Base-by-base conservation (phyloP, 2,329 filamentous ascomycete species). In the Phialophora verrucosa region DNA sequence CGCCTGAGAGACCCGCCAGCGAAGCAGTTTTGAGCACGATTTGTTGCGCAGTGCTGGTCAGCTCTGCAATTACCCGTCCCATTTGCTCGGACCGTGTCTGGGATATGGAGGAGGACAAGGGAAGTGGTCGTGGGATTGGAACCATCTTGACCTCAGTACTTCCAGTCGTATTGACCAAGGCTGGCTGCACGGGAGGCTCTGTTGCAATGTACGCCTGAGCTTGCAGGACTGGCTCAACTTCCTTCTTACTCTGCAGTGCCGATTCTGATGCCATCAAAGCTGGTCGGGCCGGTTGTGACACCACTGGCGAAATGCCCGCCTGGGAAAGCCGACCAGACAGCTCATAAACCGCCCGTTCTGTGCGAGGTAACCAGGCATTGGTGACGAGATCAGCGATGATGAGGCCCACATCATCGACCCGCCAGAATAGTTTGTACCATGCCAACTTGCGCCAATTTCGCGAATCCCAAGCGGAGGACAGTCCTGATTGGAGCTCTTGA, bases 381-480 rank as follows among this genome's bases (percentile, higher is more conserved):
- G 87, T 85, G 2, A 97, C 82, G 67, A 97, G 90, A 72, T 95
- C 91, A 0, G 88, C 87, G 2, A 91, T 89, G 62, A 97, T 88
- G 84, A 94, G 90, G 2, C 88, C 87, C 11, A 97, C 92, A 73
- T 97, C 94, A 75, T 98, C 94, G 27, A 95, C 93, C 23, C 92
- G 88, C 93, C 93, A 97, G 75, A 97, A 93, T 0, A 98, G 84
- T 76, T 96, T 96, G 90, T 92, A 97, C 93, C 94, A 98, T 17
- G 88, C 85, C 3, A 97, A 82, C 69, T 91, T 90, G 29, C 87
- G 86, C 94, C 94, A 97, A 47, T 88, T 84, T 20, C 81, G 84
- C n/a, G 91, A 88, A 0, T 85, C 82, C 72, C 97, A 94, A 0
- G 92, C 93, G 53, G 87, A 80, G 70, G 94, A 90, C 1, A 97